Base-by-base conservation (phyloP, 2,329 filamentous ascomycete species). In the Elsinoe australis region DNA sequence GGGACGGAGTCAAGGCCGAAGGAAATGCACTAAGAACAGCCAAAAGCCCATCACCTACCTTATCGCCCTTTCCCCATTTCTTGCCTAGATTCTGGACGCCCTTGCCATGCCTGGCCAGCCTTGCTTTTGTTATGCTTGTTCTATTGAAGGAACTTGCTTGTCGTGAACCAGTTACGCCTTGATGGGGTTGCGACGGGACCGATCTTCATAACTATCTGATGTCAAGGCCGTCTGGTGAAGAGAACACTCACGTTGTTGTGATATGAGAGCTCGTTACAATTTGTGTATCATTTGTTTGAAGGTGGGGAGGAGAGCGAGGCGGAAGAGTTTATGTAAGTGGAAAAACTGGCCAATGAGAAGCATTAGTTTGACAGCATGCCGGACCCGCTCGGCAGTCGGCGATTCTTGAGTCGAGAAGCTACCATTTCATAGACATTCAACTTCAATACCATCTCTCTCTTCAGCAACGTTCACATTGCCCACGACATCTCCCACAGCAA, bases 401-500 rank as follows among this genome's bases (percentile, higher is more conserved):
- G 26, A 28, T 32, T 21, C 24, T n/a, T n/a, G 21, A 42, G 39
- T 44, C 39, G 39, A 44, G 39, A 44, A 44, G 39, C 39, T 44
- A 44, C 39, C 39, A 44, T 44, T 41, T 41, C 39, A n/a, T 31
- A 15, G n/a, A 54, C 50, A 56, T 49, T 42, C 21, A 5, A 39
- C 2, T 12, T 10, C 17, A 5, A 22, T 9, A n/a, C 9, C 28
- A 29, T 32, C 19, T 12, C 35, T 15, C 29, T 6, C 6, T 17
- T 7, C 36, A 38, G 12, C 21, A 15, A 22, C 14, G 15, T 15
- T 36, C 31, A 32, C 26, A 9, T 12, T 19, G 2, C 14, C 24
- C 17, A 24, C 7, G 9, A 17, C n/a, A 17, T 17, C 12, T 18
- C 5, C 7, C 32, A 15, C 5, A 10, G 24, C 21, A 6, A 14